Percentiles rank a stretch among this genome's conserved stretches.
Conservation (phyloP, 345 rosid genomes). For the Clausena lansium region DNA sequence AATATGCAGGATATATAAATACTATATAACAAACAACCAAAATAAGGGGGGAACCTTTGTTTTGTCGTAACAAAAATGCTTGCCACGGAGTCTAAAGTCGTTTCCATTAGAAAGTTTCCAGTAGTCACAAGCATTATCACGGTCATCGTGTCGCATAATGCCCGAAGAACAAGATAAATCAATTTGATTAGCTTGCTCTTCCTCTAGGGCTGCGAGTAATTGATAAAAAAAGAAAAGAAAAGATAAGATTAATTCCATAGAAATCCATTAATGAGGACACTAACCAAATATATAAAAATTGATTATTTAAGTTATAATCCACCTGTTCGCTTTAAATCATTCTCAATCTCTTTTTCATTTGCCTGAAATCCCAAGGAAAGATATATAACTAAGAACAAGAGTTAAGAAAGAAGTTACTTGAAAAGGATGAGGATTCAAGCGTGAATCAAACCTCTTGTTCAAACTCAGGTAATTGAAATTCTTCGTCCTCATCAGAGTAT, state of each 20-base stretch:
- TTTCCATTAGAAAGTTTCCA: slow-evolving; percentile 86
- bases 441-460: slow-evolving; percentile 72
- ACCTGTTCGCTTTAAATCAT: slow-evolving; percentile 65
- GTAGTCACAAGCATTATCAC: slow-evolving; percentile 81
- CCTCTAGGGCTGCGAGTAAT: slow-evolving; percentile 52
- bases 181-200: slow-evolving; percentile 67
- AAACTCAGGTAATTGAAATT: slow-evolving; percentile 78
- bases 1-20: neutral
- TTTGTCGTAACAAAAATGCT: slow-evolving; percentile 81
- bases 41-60: slow-evolving; percentile 54
- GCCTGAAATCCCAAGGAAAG: slow-evolving; percentile 39
- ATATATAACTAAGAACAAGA: neutral
- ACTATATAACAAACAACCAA: slow-evolving; percentile 16
- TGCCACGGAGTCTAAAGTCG: slow-evolving; percentile 94
- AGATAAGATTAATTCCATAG: slow-evolving; percentile 8
- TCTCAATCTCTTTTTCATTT: slow-evolving; percentile 44
- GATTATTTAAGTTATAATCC: slow-evolving; percentile 13
- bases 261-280: neutral
- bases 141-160: slow-evolving; percentile 78
- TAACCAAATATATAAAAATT: slow-evolving; percentile 5
- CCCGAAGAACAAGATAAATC: slow-evolving; percentile 86
- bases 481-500: slow-evolving; percentile 93
- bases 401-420: neutral
- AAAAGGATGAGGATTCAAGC: slow-evolving; percentile 12
- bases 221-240: too few relatives aligned